These are phyloP conservation scores for Blastobotrys terrestris DNA, from an alignment of 805 yeast species.

Conservation along the genomic window DNA sequence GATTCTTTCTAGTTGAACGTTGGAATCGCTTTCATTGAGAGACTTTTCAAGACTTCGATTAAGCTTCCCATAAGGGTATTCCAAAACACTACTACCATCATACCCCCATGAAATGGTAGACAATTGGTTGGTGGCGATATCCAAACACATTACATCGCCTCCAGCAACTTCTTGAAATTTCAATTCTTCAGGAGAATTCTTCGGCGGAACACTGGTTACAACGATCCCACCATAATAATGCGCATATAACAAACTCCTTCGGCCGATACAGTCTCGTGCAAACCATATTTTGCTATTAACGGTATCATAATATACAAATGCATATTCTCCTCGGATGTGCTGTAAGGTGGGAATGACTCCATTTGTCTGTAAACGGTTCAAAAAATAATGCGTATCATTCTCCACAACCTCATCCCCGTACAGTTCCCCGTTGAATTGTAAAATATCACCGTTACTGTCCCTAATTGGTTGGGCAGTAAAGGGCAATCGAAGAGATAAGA, in stretches of 20 bases:
- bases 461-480: slow-evolving; percentile 66
- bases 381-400: slow-evolving; percentile 58
- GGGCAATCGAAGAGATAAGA: slow-evolving; percentile 75
- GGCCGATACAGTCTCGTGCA: slow-evolving; percentile 81
- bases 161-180: slow-evolving; percentile 45
- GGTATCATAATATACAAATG: slow-evolving; percentile 44
- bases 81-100: background rate
- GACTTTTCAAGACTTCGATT: background rate
- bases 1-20: background rate
- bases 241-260: slow-evolving; percentile 60
- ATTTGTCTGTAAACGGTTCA: slow-evolving; percentile 30
- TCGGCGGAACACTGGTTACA: slow-evolving; percentile 41
- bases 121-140: background rate
- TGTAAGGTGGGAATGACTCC: slow-evolving; percentile 41
- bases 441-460: slow-evolving; percentile 25
- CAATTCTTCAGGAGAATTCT: background rate
- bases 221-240: slow-evolving; percentile 32
- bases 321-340: slow-evolving; percentile 73
- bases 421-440: slow-evolving; percentile 90
- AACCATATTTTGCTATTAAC: slow-evolving; percentile 45
- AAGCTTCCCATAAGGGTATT: background rate
- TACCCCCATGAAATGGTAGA: background rate
- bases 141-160: slow-evolving; percentile 43
- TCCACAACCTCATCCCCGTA: slow-evolving; percentile 51
- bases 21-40: background rate